Conservation (phyloP, 768 basidiomycete genomes). For the Fibroporia radiculosa region DNA sequence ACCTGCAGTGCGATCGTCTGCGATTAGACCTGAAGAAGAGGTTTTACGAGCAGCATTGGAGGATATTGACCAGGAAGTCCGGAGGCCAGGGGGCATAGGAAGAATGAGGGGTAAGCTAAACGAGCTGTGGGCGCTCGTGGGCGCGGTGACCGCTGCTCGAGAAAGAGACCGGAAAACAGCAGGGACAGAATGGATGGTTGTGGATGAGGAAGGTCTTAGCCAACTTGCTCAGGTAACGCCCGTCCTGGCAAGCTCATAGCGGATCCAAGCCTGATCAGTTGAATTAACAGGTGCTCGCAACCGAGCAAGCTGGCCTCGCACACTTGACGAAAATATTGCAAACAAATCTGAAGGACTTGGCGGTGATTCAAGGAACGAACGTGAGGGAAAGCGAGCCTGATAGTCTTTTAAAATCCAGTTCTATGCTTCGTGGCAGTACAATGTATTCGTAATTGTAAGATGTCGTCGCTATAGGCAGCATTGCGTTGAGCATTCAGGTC, state of each 20-base stretch:
- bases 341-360: conserved; percentile 55
- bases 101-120: conserved; percentile 66
- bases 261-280: no score
- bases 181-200: conserved; percentile 68
- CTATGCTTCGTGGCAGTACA: conserved; percentile 14
- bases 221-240: conserved; percentile 62
- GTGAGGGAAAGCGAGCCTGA: conserved; percentile 27
- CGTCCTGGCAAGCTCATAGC: no score
- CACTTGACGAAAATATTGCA: conserved; percentile 74
- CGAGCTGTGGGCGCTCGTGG: conserved; percentile 81
- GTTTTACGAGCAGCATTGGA: conserved; percentile 62
- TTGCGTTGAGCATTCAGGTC: no score
- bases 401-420: conserved; percentile 10
- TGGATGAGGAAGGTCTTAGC: conserved; percentile 76
- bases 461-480: no score
- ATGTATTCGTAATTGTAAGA: not conserved
- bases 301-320: conserved; percentile 74
- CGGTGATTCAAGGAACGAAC: conserved; percentile 41
- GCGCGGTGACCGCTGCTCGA: conserved; percentile 54
- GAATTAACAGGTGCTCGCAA: conserved; percentile 52
- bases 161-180: conserved; percentile 44
- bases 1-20: conserved; percentile 64
- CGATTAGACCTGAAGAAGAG: conserved; percentile 78
- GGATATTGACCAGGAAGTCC: conserved; percentile 67
- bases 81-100: conserved; percentile 41